Evolutionary conservation across 2,329 filamentous ascomycete genomes (phyloP).

Genomic region (Thelonectria olida): DNA sequence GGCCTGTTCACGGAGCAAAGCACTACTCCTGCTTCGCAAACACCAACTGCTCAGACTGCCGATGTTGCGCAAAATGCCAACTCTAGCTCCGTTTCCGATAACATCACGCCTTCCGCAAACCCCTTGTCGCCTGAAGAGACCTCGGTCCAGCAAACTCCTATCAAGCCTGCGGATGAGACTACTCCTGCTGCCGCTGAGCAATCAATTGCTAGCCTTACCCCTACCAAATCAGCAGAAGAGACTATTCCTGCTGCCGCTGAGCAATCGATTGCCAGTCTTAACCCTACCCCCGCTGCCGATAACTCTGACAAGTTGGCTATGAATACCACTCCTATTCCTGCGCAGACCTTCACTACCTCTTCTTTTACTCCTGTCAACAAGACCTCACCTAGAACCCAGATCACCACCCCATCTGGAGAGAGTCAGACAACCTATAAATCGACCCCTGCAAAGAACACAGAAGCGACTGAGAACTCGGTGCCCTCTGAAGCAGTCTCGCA

Average conservation of each 20-base stretch:
- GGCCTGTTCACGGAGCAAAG: neutral
- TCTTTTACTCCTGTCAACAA: constrained; percentile 43
- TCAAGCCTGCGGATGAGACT: neutral
- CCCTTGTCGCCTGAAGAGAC: constrained; percentile 3
- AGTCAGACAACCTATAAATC: neutral
- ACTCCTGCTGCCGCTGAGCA: neutral
- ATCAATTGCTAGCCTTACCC: neutral
- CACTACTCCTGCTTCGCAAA: neutral
- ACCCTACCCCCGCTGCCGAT: neutral
- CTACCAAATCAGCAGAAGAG: neutral
- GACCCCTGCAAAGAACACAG: neutral
- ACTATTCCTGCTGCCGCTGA: neutral
- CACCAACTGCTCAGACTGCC: constrained; percentile 2
- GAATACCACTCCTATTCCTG: constrained; percentile 6
- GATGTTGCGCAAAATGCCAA: neutral
- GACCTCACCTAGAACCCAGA: constrained; percentile 15
- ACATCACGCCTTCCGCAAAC: constrained; percentile 3
- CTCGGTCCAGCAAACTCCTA: neutral
- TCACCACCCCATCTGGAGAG: constrained; percentile 16
- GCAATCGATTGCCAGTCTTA: neutral
- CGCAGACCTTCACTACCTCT: constrained; percentile 26
- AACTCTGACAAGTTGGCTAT: neutral
- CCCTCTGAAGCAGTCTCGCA: constrained; percentile 4
- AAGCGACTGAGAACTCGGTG: constrained; percentile 17
- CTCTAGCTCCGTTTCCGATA: neutral